These are phyloP conservation scores for Oxyria digyna DNA, from an alignment of 148 eudicot species.

Conservation along the genomic window DNA sequence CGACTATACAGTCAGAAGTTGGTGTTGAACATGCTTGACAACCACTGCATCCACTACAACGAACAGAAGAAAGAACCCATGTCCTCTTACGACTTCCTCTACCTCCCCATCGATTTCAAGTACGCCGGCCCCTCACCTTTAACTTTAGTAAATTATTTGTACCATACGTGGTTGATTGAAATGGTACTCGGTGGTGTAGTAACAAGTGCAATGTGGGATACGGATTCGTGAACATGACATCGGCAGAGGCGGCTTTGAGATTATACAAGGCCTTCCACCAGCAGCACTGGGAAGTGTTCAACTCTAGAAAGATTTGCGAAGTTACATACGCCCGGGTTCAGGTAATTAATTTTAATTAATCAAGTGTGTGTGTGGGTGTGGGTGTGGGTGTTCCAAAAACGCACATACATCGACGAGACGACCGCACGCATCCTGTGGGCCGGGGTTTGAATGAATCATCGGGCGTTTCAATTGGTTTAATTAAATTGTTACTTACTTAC, in stretches of 20 bases:
- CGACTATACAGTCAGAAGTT: slow-evolving; percentile 59
- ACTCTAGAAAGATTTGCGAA: slow-evolving; percentile 86
- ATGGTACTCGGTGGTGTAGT: too few relatives aligned
- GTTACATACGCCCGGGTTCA: slow-evolving; percentile 85
- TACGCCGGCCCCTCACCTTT: too few relatives aligned
- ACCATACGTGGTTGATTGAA: too few relatives aligned
- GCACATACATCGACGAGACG: too few relatives aligned
- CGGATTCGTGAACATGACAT: slow-evolving; percentile 96
- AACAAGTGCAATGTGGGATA: slow-evolving; percentile 98
- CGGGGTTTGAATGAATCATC: background rate
- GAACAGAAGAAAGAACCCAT: slow-evolving; percentile 46
- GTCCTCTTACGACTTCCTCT: slow-evolving; percentile 87
- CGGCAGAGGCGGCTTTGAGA: slow-evolving; percentile 72
- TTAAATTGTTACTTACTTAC: too few relatives aligned
- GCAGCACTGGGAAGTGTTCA: slow-evolving; percentile 90
- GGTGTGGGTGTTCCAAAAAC: background rate
- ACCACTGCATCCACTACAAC: slow-evolving; percentile 96
- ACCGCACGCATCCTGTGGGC: slow-evolving; percentile 3
- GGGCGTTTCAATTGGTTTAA: background rate
- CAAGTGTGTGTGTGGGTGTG: too few relatives aligned
- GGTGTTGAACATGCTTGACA: slow-evolving; percentile 90
- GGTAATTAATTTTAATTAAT: slow-evolving; percentile 10
- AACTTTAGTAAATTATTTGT: too few relatives aligned
- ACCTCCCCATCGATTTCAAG: slow-evolving; percentile 93
- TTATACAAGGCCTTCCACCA: slow-evolving; percentile 76